Evolutionary conservation across 495 filamentous ascomycete species (phyloP).

Genomic region (Entonaema liquescens): DNA sequence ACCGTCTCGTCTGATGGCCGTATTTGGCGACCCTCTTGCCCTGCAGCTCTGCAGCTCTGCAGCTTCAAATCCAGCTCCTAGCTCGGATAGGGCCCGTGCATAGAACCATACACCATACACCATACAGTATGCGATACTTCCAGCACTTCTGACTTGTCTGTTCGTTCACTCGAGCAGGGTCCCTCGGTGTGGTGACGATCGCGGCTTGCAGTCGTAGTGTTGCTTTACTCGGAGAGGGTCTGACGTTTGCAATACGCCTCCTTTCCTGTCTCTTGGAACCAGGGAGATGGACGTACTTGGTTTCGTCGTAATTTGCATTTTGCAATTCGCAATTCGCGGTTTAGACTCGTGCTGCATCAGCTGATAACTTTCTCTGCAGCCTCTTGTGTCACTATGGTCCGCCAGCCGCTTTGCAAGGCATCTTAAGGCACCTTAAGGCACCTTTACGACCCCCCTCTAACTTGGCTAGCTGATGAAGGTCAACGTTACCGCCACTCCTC

Average conservation of each 20-base stretch:
- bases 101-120: neutral
- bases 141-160: neutral
- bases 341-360: constrained; percentile 27
- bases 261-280: constrained; percentile 12
- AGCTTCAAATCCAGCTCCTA: constrained; percentile 1
- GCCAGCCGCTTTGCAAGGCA: constrained; percentile 26
- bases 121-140: constrained; percentile 5
- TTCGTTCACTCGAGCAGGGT: neutral
- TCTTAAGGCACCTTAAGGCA: neutral
- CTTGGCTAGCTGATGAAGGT: constrained; percentile 32
- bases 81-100: neutral
- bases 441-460: neutral
- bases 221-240: constrained; percentile 13
- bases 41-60: too few relatives aligned
- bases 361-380: constrained; percentile 41
- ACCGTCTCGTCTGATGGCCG: constrained; percentile 30
- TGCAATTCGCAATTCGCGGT: constrained; percentile 24
- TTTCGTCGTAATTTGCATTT: constrained; percentile 27
- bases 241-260: constrained; percentile 41
- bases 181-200: constrained; percentile 26
- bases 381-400: constrained; percentile 40
- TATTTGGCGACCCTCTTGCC: constrained; percentile 15
- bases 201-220: constrained; percentile 4
- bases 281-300: constrained; percentile 6
- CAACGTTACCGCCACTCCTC: constrained; percentile 22